These are phyloP conservation scores for Pestalotiopsis sp. DNA, from an alignment of 2,329 filamentous ascomycete genomes.

Conservation along the genomic window DNA sequence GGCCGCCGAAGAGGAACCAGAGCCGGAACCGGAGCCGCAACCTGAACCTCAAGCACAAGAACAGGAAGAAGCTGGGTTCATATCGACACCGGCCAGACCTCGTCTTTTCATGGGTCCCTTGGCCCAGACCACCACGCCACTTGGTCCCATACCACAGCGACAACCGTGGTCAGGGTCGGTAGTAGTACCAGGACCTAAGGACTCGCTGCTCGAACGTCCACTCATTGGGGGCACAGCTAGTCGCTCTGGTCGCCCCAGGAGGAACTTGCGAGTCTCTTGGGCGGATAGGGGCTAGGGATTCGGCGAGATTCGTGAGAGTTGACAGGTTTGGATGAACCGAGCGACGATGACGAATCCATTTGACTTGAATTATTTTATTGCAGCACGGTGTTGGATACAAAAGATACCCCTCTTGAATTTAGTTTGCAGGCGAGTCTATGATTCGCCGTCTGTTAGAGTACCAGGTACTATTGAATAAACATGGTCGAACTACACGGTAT, in stretches of 20 bases:
- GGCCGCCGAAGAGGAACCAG: conserved; percentile 22
- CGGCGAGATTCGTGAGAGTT: not conserved
- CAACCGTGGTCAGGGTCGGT: conserved; percentile 21
- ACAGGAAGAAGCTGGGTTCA: conserved; percentile 23
- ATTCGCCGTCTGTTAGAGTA: not conserved
- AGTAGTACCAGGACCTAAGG: conserved; percentile 13
- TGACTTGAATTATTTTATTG: not conserved
- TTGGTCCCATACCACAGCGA: conserved; percentile 31
- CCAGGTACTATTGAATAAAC: not conserved
- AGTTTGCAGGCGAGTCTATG: not conserved
- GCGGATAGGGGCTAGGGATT: conserved; percentile 11
- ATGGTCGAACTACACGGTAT: not conserved
- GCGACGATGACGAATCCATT: not conserved
- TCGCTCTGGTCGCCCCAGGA: conserved; percentile 23
- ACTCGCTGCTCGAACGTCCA: conserved; percentile 28
- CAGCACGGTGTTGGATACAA: not conserved
- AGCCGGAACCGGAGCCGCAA: not conserved
- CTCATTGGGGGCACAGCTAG: conserved; percentile 23
- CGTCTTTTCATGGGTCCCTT: conserved; percentile 29
- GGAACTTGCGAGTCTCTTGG: conserved; percentile 35
- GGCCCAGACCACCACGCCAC: conserved; percentile 32
- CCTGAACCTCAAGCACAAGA: conserved; percentile 23
- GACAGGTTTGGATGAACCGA: not conserved
- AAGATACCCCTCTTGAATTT: conserved; percentile 8
- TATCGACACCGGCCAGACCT: conserved; percentile 34